Evolutionary conservation across 768 basidiomycete species (phyloP), one percentile per base, ranked within the genome.

Genomic region (Cyclocybe cylindracea): DNA sequence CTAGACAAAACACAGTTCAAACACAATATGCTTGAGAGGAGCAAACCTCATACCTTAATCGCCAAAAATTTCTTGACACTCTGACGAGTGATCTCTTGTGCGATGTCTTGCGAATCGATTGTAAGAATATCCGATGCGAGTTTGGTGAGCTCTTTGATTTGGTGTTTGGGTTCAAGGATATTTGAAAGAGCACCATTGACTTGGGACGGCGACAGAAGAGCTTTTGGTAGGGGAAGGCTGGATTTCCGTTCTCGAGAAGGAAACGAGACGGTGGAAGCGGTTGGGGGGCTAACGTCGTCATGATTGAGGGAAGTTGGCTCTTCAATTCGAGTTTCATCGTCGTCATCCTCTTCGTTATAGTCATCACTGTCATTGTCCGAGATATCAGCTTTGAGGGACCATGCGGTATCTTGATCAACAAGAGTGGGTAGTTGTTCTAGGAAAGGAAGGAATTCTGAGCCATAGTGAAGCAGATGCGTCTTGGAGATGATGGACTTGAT

Each of bases 391-490:
- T 86, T 86, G 58, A 86, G 63, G n/a, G 89, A 85, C 91, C 91
- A 93, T 6, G 80, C 67, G 18, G 76, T 73, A 63, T 93, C 89
- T 47, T 77, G 76, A 62, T 93, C 91, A n/a, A 73, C 69, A 19
- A 89, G 72, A 33, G 66, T 74, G 4, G 86, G 77, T 8, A 91
- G 72, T 44, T 78, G 72, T 57, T 91, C 88, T 34, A 90, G 73
- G 64, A 94, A 93, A 1, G 89, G 89, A 8, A 91, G 77, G 59
- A 94, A 83, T 60, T 91, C 87, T 10, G 88, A 85, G 35, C 87
- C 91, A 57, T 94, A 94, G 65, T 93, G 91, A 10, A 91, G 76
- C 16, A 92, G 82, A 62, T 92, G 85, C 0, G 87, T 87, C 66
- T 92, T 90, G 44, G 84, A 81, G 7, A 87, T 76, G 57, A 92